Evolutionary conservation across 2,329 filamentous ascomycete genomes (phyloP).

Genomic region (Pseudogymnoascus sp.): DNA sequence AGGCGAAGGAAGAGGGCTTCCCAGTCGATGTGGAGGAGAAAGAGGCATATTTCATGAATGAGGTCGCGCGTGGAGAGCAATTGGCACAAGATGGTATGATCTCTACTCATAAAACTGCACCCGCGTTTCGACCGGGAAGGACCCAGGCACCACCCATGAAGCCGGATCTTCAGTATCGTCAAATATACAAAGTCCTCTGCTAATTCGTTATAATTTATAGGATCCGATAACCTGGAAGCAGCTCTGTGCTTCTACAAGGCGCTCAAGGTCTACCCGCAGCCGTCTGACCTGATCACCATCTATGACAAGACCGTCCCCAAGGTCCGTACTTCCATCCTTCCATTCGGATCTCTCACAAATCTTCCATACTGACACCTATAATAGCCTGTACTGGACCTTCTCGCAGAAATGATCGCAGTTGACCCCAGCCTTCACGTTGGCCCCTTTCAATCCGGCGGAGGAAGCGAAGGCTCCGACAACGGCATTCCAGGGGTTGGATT

Average conservation of each 20-base stretch:
- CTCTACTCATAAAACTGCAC: background rate
- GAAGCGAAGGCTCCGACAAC: slow-evolving; percentile 27
- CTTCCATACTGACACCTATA: slow-evolving; percentile 6
- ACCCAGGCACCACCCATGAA: background rate
- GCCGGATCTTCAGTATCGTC: background rate
- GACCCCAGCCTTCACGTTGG: slow-evolving; percentile 67
- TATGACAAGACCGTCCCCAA: slow-evolving; percentile 99
- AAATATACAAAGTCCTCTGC: slow-evolving; percentile 12
- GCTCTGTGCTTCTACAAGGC: slow-evolving; percentile 97
- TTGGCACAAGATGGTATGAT: slow-evolving; percentile 73
- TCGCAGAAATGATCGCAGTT: slow-evolving; percentile 96
- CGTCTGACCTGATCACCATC: slow-evolving; percentile 85
- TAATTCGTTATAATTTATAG: slow-evolving; percentile 35
- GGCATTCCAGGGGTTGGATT: slow-evolving; percentile 27
- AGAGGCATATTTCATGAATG: slow-evolving; percentile 93
- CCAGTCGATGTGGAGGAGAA: slow-evolving; percentile 85
- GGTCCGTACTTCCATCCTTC: slow-evolving; percentile 43
- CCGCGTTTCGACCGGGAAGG: background rate
- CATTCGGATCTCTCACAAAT: background rate
- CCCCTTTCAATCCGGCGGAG: slow-evolving; percentile 22
- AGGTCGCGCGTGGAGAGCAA: slow-evolving; percentile 82
- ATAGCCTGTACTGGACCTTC: slow-evolving; percentile 84
- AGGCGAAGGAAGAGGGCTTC: slow-evolving; percentile 87
- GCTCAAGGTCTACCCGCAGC: slow-evolving; percentile 95
- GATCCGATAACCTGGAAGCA: slow-evolving; percentile 68